phyloP scores from a whole-genome alignment of 2,329 filamentous ascomycete species.

The Fusarium transvaalense region DNA sequence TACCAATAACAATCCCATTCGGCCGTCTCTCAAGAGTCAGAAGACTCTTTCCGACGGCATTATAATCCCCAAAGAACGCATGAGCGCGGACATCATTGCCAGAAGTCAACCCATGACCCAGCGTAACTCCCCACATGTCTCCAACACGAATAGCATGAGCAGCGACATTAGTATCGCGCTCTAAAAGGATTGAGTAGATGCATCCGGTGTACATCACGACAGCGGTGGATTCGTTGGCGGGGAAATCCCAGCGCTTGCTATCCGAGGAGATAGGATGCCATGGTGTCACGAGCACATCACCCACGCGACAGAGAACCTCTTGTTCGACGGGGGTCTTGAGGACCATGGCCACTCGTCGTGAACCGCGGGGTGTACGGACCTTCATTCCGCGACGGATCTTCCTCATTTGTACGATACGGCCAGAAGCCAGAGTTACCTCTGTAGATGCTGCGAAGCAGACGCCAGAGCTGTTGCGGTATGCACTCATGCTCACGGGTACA shows the following conservation, averaged over 20 bases:
- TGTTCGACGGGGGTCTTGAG: conserved; percentile 61
- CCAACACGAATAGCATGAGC: conserved; percentile 65
- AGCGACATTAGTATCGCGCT: conserved; percentile 57
- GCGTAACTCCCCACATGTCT: conserved; percentile 66
- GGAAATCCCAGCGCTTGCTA: conserved; percentile 61
- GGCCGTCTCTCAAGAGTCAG: conserved; percentile 51
- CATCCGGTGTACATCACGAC: conserved; percentile 61
- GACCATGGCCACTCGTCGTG: conserved; percentile 63
- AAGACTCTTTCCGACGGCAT: conserved; percentile 57
- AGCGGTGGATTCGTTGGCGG: conserved; percentile 53
- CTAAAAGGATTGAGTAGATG: conserved; percentile 69
- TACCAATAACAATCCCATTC: conserved; percentile 59
- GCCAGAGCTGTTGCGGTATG: conserved; percentile 57
- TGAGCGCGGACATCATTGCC: conserved; percentile 60
- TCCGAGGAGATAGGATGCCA: conserved; percentile 68
- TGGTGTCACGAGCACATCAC: conserved; percentile 64
- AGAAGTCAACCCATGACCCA: conserved; percentile 67
- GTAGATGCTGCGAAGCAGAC: conserved; percentile 68
- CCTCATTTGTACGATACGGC: conserved; percentile 56
- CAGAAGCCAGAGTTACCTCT: conserved; percentile 60
- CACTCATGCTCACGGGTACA: conserved; percentile 55
- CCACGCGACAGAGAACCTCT: conserved; percentile 60
- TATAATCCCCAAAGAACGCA: conserved; percentile 67
- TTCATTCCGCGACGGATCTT: conserved; percentile 60
- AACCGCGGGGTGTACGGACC: conserved; percentile 64